These are phyloP conservation scores for Fusarium liriodendri DNA, from an alignment of 2,329 filamentous ascomycete genomes.

Conservation along the genomic window DNA sequence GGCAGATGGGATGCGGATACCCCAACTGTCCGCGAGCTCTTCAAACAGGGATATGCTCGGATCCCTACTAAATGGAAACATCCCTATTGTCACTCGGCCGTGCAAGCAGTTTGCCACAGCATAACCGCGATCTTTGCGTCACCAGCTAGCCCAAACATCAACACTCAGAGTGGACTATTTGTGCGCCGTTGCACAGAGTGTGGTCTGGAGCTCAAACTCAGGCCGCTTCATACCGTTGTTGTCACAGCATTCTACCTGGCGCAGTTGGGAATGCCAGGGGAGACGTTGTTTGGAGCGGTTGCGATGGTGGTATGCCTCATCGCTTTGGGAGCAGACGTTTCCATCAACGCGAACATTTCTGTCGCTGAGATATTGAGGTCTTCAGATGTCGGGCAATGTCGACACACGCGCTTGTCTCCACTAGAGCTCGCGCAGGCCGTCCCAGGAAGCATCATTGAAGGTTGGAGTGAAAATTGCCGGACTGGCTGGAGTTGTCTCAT, in stretches of 20 bases:
- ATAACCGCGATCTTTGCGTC: background rate
- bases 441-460: background rate
- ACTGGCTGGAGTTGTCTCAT: conserved; percentile 1
- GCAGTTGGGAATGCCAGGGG: conserved; percentile 1
- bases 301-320: conserved; percentile 18
- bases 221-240: conserved; percentile 12
- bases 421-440: conserved; percentile 3
- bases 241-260: conserved; percentile 15
- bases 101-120: conserved; percentile 16
- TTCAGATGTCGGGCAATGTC: background rate
- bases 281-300: conserved; percentile 27
- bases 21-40: background rate
- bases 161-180: conserved; percentile 12
- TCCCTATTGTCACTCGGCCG: conserved; percentile 17
- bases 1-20: conserved; percentile 18
- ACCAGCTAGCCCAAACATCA: background rate
- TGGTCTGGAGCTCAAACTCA: conserved; percentile 12
- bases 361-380: conserved; percentile 2
- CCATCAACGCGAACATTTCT: background rate
- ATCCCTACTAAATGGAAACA: conserved; percentile 25
- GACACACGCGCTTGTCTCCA: background rate
- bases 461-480: conserved; percentile 2
- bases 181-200: conserved; percentile 15
- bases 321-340: background rate
- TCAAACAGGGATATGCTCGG: conserved; percentile 2